Base-by-base conservation (phyloP, 495 filamentous ascomycete genomes). In the Penicillium paxilli region DNA sequence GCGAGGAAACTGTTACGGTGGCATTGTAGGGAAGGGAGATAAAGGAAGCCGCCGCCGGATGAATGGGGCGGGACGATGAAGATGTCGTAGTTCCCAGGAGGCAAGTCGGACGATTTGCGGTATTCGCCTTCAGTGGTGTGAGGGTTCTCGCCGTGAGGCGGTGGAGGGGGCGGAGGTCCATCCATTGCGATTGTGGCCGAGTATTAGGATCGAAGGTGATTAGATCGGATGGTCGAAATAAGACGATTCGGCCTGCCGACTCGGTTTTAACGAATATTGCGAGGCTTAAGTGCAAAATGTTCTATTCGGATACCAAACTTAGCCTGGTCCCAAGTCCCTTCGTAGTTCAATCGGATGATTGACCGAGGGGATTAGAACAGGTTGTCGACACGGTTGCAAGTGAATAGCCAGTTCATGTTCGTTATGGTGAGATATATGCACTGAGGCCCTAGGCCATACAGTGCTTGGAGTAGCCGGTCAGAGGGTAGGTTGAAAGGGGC, bases 1-100 rank as follows among this genome's bases (percentile, higher is more conserved):
- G 91, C 91, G 25, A 90, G 76, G 71, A 97, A 98, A 69, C 90
- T 95, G 72, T 97, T 97, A 58, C 86, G 78, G 60, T 96, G 84
- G 22, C 90, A 86, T 63, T 87, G 81, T 24, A 98, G 68, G 0
- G 90, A 96, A 0, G 94, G 94, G 20, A 98, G 83, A 70, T 98
- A 98, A 9, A 98, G 75, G 67, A 98, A 96, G 10, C 94, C 94
- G 0, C 84, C 81, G 53, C 94, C 94, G 11, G 92, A 81, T 8
- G 91, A 92, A 64, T 97, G 90, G n/a, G 89, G 89, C 3, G 94
- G 93, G 52, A 98, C 91, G 60, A 98, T 87, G 74, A 97, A 97
- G 72, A 97, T 95, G 72, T 98, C 93, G 75, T 95, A 98, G 66
- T 92, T 91, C 24, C 91, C 90, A 0, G 83, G 72, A 0, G 90